These are phyloP conservation scores for Monilinia fructigena DNA, from an alignment of 2,329 filamentous ascomycete genomes.

Conservation along the genomic window DNA sequence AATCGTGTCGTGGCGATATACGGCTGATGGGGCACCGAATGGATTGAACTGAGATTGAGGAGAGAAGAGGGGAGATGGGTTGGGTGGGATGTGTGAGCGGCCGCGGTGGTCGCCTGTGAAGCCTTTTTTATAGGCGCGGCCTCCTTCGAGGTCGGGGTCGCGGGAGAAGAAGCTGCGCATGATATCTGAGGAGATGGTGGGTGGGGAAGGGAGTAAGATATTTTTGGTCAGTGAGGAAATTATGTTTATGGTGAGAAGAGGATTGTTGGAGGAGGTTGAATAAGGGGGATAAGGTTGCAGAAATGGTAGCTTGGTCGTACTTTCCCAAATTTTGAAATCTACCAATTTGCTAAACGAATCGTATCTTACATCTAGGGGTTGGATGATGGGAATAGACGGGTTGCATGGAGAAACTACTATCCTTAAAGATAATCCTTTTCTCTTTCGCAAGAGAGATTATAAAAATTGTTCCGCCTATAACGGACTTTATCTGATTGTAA, in stretches of 20 bases:
- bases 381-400: too few relatives aligned
- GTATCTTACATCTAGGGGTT: too few relatives aligned
- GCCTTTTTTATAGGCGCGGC: neutral
- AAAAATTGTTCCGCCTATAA: too few relatives aligned
- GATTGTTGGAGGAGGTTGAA: neutral
- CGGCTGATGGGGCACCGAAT: accelerated
- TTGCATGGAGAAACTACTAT: neutral
- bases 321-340: conserved; percentile 6
- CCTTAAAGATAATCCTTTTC: neutral
- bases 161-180: conserved; percentile 13
- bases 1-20: conserved; percentile 6
- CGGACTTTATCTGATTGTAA: neutral
- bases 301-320: neutral
- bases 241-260: neutral
- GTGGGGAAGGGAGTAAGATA: neutral
- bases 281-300: too few relatives aligned
- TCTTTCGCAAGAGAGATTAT: too few relatives aligned
- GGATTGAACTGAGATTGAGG: neutral
- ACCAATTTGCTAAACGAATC: too few relatives aligned
- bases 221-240: neutral
- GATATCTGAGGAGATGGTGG: neutral
- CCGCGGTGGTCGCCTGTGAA: conserved; percentile 20
- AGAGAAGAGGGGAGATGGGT: neutral
- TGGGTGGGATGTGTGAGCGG: neutral
- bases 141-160: conserved; percentile 14